Base-by-base conservation (phyloP, 2,329 filamentous ascomycete species). In the Pyricularia pennisetigena region DNA sequence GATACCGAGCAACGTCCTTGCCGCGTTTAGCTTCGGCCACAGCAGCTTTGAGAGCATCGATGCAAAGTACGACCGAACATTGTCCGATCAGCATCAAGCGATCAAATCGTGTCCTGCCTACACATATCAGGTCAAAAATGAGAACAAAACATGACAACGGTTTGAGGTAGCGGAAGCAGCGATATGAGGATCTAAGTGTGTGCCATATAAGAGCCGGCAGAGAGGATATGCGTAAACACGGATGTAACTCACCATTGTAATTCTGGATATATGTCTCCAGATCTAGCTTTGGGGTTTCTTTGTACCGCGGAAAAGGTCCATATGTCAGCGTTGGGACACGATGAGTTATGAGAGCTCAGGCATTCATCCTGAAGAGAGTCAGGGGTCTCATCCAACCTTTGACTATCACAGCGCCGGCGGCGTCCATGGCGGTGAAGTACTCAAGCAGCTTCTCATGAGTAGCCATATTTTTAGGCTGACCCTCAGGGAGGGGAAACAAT, bases 201-300 rank as follows among this genome's bases (percentile, higher is more conserved):
- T 32, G 23, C 14, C 57, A 6, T 29, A 57, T 57, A 24, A 62
- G 29, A 24, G 59, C 32, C 28, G 26, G 67, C 6, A 69, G 24
- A 62, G 23, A 68, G n/a, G n/a, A 8, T 4, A 28, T 8, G 35
- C 20, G 24, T 9, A 54, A 26, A 26, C 28, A 16, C 32, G 32
- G 32, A 16, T 49, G 10, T 67, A 6, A 72, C 81, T 64, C 79
- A 94, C 94, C 93, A 76, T 83, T 85, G 79, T 98, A 99, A 76
- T 97, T 97, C 72, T 90, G 85, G 66, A 97, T 90, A 78, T 97
- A 98, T 54, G 90, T 87, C 70, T 97, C 93, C 61, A 99, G 85
- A 74, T 98, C 95, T 73, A 98, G 90, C 76, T 94, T 97, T 10
- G 94, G 94, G 7, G 86, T 79, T 65, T 93, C 92, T 94, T 67